A percentile compares a stretch with the other conserved stretches of the same genome.
phyloP scores from a whole-genome alignment of 2,329 filamentous ascomycete genomes.

The Alternaria triticina region DNA sequence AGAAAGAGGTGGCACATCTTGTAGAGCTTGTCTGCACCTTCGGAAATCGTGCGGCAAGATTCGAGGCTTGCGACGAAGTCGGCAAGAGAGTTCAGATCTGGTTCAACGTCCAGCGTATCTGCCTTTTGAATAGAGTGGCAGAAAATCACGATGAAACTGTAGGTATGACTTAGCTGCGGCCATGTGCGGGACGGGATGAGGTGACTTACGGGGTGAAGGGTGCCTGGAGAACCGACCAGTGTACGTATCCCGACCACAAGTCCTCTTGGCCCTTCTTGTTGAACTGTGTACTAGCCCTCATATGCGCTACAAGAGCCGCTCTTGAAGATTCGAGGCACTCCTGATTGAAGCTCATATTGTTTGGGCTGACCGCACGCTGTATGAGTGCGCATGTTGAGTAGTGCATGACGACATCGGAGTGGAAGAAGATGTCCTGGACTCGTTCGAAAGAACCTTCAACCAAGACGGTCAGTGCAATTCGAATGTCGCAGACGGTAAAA shows the following conservation, averaged over 20 bases:
- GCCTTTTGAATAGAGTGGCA: conserved; percentile 61
- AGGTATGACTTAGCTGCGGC: background rate
- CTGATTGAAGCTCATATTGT: conserved; percentile 38
- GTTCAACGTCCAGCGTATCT: conserved; percentile 58
- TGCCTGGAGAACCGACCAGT: conserved; percentile 42
- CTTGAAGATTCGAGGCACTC: conserved; percentile 42
- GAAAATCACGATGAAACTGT: conserved; percentile 56
- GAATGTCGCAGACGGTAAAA: background rate
- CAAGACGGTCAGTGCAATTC: background rate
- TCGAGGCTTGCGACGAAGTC: conserved; percentile 65
- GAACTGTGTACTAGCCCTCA: conserved; percentile 36
- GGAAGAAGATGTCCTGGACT: conserved; percentile 42
- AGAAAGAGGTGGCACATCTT: conserved; percentile 68
- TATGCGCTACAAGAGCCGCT: conserved; percentile 40
- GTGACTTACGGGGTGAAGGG: conserved; percentile 54
- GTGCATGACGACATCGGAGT: conserved; percentile 41
- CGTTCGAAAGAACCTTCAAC: conserved; percentile 18
- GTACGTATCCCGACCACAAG: conserved; percentile 44
- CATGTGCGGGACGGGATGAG: background rate
- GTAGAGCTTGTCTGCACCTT: conserved; percentile 66
- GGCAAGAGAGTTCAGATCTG: conserved; percentile 62
- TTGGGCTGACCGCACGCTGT: conserved; percentile 40
- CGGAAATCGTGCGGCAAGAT: conserved; percentile 59
- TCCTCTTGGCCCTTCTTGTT: conserved; percentile 42
- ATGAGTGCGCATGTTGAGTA: conserved; percentile 43